These are phyloP conservation scores for Neospora caninum DNA, from an alignment of 169 alveolate species.

Conservation along the genomic window DNA sequence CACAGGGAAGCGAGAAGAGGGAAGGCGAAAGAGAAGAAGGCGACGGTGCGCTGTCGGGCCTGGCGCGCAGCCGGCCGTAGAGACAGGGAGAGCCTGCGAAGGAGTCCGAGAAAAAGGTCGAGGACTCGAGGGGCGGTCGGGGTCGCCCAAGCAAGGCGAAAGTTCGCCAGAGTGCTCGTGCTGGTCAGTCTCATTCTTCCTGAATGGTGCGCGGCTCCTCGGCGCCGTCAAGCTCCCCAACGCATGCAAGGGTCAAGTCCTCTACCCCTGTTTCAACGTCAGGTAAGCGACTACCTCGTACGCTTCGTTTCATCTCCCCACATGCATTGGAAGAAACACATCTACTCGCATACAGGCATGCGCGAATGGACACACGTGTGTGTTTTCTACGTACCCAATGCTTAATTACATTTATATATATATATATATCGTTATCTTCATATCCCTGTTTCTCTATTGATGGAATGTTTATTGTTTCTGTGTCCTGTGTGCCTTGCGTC, in stretches of 20 bases:
- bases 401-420: background rate
- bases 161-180: background rate
- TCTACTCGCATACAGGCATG: too few relatives aligned
- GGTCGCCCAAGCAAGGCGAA: background rate
- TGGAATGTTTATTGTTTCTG: background rate
- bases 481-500: background rate
- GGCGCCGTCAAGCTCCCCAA: conserved; percentile 13
- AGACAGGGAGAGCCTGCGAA: background rate
- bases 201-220: background rate
- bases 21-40: background rate
- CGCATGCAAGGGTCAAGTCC: background rate
- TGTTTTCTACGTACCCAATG: too few relatives aligned
- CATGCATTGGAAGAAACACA: too few relatives aligned
- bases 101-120: too few relatives aligned
- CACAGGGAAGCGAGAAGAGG: background rate
- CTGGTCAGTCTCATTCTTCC: conserved; percentile 18
- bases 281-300: background rate
- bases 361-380: too few relatives aligned
- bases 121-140: too few relatives aligned
- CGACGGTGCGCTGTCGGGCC: background rate
- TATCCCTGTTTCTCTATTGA: too few relatives aligned
- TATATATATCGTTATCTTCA: background rate
- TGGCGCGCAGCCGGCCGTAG: background rate
- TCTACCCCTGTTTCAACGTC: conserved; percentile 20
- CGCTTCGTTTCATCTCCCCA: background rate